Conservation (phyloP, 345 rosid species). For the Eucalyptus microcorys region DNA sequence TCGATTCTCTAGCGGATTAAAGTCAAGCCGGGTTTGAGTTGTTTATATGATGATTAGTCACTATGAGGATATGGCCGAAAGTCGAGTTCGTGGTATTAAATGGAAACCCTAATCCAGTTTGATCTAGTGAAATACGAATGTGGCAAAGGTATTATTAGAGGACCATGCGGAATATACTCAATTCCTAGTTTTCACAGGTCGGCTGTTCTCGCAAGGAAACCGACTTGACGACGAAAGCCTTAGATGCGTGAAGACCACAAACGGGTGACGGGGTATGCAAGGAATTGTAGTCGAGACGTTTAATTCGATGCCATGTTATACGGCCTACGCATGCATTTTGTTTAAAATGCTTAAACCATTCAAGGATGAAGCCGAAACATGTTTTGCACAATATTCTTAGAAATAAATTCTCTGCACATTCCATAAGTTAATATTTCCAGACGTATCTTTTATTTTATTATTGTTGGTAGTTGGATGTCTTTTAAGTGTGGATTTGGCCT, state of each 20-base stretch:
- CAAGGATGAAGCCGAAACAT: not conserved
- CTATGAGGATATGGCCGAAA: not conserved
- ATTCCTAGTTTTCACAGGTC: not conserved
- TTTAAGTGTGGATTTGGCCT: not conserved
- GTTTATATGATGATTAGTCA: not conserved
- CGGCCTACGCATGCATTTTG: not conserved
- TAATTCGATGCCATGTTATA: not conserved
- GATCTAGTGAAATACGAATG: not conserved
- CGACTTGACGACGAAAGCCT: not conserved
- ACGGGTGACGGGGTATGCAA: not conserved
- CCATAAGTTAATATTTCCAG: not conserved
- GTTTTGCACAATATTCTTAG: not conserved
- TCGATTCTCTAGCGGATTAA: not conserved
- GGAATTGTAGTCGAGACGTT: not conserved
- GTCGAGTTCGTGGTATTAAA: not conserved
- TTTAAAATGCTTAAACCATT: not conserved
- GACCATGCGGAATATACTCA: not conserved
- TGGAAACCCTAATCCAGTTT: not conserved
- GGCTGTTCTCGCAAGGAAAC: not conserved
- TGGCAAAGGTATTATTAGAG: not conserved
- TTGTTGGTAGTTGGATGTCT: not conserved
- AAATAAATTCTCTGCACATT: not conserved
- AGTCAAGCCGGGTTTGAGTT: not conserved
- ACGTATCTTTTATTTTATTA: not conserved
- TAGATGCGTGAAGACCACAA: not conserved